Percentiles rank a stretch among this genome's conserved stretches.
Conservation (phyloP, 495 filamentous ascomycete species). For the Penicillium soppii region DNA sequence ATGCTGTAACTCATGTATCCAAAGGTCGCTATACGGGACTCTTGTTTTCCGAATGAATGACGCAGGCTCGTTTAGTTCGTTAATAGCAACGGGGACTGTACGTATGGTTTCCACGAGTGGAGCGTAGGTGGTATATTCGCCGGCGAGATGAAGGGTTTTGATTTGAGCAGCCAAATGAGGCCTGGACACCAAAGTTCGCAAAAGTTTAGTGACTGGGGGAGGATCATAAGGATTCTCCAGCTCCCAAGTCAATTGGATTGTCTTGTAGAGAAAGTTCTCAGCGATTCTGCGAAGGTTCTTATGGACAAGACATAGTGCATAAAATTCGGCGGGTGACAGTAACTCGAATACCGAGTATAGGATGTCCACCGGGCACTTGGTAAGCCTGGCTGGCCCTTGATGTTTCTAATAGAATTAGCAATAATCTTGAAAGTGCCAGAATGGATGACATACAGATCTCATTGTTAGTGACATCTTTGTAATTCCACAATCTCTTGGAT, state of each 20-base stretch:
- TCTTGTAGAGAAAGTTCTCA: conserved; percentile 17
- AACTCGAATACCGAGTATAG: conserved; percentile 9
- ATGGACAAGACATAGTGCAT: conserved; percentile 14
- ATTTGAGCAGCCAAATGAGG: conserved; percentile 20
- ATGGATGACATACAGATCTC: neutral
- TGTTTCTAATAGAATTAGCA: neutral
- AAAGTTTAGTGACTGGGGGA: conserved; percentile 12
- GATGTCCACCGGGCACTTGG: conserved; percentile 10
- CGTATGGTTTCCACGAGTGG: neutral
- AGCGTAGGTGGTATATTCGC: neutral
- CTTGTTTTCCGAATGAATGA: conserved; percentile 11
- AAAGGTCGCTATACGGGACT: conserved; percentile 13
- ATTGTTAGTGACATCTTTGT: too few relatives aligned
- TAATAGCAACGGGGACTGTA: conserved; percentile 4
- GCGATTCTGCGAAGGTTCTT: conserved; percentile 8
- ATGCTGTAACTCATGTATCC: conserved; percentile 14
- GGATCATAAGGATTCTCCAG: conserved; percentile 1
- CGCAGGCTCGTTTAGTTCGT: conserved; percentile 8
- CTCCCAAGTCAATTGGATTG: conserved; percentile 18
- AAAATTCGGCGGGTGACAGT: conserved; percentile 8
- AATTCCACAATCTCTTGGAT: too few relatives aligned
- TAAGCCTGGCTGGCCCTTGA: neutral
- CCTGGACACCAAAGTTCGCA: conserved; percentile 15
- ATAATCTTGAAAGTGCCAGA: neutral
- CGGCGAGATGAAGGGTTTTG: conserved; percentile 8